Base-by-base conservation (phyloP, 345 rosid species). In the Durio zibethinus region DNA sequence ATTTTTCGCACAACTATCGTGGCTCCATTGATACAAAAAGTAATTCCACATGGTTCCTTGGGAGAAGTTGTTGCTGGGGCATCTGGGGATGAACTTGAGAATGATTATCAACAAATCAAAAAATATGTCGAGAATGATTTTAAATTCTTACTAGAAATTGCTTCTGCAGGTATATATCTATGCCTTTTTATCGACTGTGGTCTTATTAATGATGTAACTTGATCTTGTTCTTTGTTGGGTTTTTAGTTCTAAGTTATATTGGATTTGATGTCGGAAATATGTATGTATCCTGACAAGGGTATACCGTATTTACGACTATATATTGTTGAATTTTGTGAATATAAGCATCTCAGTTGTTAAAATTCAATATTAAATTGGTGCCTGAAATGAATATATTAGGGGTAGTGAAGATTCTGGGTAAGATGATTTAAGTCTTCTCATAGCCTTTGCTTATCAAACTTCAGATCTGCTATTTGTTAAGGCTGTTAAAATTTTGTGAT, bases 91-190 rank as follows among this genome's bases (percentile, higher is more conserved):
- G 92, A 85, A 71, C 98, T 96, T 82, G 94, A 87, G 82, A 88
- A 83, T 79, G 93, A 96, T 84, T 96, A 96, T 82, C 72, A 80
- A 63, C 90, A 85, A 85, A 90, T 91, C 81, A 92, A 92, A 81
- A 87, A 85, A 62, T 85, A 85, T 79, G 76, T 94, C 16, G 88
- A 83, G 75, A 84, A 86, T 81, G 90, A 94, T 83, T 96, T 92
- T 82, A 91, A 90, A 87, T 90, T 94, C 82, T 87, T 96, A 78
- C 81, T 94, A 81, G 95, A 94, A 73, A 89, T 96, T 81, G 81
- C 97, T 81, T 92, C 97, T 54, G 82, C 90, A 42, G 99, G 99
- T 96, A 89, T 7, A 38, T 54, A 29, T 66, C 16, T 65, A 9
- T 20, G 10, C 53, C 53, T 42, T 27, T 62, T 38, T 47, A 16